Evolutionary conservation across 371 early-diverging fungal genomes (phyloP).

Genomic region (Mortierella sp.): DNA sequence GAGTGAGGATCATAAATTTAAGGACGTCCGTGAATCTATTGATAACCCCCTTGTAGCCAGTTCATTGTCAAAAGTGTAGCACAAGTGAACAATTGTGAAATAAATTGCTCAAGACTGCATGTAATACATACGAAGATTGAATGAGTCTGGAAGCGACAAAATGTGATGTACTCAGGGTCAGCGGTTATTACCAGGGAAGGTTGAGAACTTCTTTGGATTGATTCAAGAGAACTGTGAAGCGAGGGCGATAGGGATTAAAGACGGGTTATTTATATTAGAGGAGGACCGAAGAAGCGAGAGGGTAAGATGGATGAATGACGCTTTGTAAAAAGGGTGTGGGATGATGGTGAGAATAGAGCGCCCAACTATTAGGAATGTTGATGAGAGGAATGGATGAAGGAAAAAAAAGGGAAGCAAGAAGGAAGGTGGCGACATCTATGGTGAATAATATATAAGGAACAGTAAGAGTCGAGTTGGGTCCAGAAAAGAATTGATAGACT

Average conservation of each 20-base stretch:
- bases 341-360: background rate
- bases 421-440: background rate
- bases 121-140: background rate
- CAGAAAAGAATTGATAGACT: constrained; percentile 12
- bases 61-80: too few relatives aligned
- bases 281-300: background rate
- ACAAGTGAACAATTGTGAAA: too few relatives aligned
- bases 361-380: background rate
- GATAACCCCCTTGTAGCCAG: too few relatives aligned
- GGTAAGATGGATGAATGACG: background rate
- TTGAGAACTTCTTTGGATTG: background rate
- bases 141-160: background rate
- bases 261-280: constrained; percentile 5
- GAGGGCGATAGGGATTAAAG: background rate
- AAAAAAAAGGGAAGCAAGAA: constrained; percentile 4
- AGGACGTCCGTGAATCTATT: too few relatives aligned
- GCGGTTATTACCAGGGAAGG: background rate
- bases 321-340: background rate
- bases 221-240: background rate
- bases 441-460: background rate
- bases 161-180: background rate
- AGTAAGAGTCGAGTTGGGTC: background rate
- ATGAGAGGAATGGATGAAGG: background rate
- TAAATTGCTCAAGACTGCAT: background rate
- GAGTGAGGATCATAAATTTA: background rate